Base-by-base conservation (phyloP, 2,329 filamentous ascomycete species). In the Chrysosphaeria jannelii region DNA sequence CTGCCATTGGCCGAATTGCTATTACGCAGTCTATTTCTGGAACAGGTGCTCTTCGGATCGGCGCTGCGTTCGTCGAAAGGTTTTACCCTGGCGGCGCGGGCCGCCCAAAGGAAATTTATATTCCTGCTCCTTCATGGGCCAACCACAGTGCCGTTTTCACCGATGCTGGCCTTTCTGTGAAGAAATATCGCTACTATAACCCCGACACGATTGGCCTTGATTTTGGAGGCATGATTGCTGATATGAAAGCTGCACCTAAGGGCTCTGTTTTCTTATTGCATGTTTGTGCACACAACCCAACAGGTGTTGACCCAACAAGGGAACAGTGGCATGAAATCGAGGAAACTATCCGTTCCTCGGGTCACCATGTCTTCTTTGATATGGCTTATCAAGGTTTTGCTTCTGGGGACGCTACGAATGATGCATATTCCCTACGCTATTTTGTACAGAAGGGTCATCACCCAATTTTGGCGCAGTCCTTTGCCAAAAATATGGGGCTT, bases 401-500 rank as follows among this genome's bases (percentile, higher is more conserved):
- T 36, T 85, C 70, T 33, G 81, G 81, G 35, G 63, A 89, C 50
- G 85, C 74, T 33, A 63, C 88, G 55, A 67, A 67, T 47, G 81
- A 97, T 44, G 85, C 85, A 32, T 93, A 81, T 43, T 75, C 85
- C 30, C 60, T 93, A 34, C 67, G 85, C 35, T 58, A 91, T 57
- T 97, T 97, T 45, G 65, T 91, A 44, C 60, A 76, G 50, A 55
- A 91, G 51, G 81, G 81, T 38, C 78, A 90, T 54, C 63, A 76
- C 42, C 64, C 85, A 42, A 67, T 65, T 41, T 64, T 93, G 31
- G 69, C 72, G 39, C 81, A 93, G 54, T 85, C 72, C 25, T 93
- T 93, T 47, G 81, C 81, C 45, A 93, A 93, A 70, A 97, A 97
- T 63, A 93, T 97, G 81, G 85, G 85, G 51, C 74, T 97, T 31